phyloP scores from a whole-genome alignment of 2,329 filamentous ascomycete species.

The Myriosclerotinia scirpicola region DNA sequence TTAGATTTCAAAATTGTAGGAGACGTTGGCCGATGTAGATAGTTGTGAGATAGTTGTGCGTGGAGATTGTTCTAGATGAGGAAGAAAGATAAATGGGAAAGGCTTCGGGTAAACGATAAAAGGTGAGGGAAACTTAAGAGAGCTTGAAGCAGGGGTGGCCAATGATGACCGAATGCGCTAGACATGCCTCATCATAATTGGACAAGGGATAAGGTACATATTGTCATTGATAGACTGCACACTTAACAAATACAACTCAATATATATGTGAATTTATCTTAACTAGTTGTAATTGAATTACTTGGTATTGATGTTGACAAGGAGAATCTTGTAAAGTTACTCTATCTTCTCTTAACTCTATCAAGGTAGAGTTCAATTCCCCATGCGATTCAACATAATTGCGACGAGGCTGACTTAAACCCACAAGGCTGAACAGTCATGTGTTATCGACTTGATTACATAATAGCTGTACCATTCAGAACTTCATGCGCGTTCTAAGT shows the following conservation, averaged over 20 bases:
- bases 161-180: slow-evolving; percentile 22
- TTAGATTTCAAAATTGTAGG: neutral
- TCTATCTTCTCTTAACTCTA: too few species aligned
- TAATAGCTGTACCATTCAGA: slow-evolving; percentile 6
- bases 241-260: too few species aligned
- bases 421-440: slow-evolving; percentile 19
- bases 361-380: too few species aligned
- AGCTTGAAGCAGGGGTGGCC: slow-evolving; percentile 12
- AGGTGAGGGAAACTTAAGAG: slow-evolving; percentile 13
- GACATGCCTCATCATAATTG: neutral
- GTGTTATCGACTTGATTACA: slow-evolving; percentile 9
- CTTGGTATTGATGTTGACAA: too few species aligned
- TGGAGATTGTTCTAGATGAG: neutral
- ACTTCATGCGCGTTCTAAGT: slow-evolving; percentile 26
- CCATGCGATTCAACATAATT: too few species aligned
- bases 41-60: neutral
- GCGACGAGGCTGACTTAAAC: slow-evolving; percentile 2
- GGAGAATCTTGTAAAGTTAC: too few species aligned
- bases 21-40: slow-evolving; percentile 1
- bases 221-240: neutral
- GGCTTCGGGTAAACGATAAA: slow-evolving; percentile 4
- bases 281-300: too few species aligned
- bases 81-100: slow-evolving; percentile 7
- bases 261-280: too few species aligned
- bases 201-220: slow-evolving; percentile 4